Evolutionary conservation across 2,329 filamentous ascomycete species (phyloP), one percentile per base, ranked within the genome.

Genomic region (Fusarium dlaminii): DNA sequence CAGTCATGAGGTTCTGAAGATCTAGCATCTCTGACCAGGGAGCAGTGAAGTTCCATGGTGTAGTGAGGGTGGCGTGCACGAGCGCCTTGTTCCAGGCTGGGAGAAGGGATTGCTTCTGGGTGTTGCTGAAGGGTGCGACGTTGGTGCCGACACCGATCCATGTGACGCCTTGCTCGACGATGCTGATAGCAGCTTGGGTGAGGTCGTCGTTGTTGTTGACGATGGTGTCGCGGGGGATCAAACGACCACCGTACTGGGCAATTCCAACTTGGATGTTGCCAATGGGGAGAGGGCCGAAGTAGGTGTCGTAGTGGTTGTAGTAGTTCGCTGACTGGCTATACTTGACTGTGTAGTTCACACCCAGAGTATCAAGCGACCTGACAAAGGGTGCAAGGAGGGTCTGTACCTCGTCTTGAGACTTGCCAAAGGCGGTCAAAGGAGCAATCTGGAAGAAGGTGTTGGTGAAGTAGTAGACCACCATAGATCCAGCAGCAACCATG

Each of bases 401-500:
- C 24, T 51, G 39, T 17, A 51, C 56, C 27, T 58, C 30, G 0
- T 29, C 24, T 9, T 51, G 56, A 18, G 42, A 51, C 32, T 58
- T 51, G 32, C 32, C 22, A 1, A 36, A 58, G 4, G 56, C 56
- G 0, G 56, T 58, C 40, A 81, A 82, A 0, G 85, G 88, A 17
- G 88, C 72, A 7, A 84, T 83, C 10, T 81, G 80, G 45, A 89
- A 82, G 10, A 77, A 63, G 68, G 89, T 86, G 63, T 79, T 68
- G 29, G 62, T 78, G 15, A 75, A 56, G 5, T 70, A 75, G 78
- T 84, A 88, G n/a, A 86, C 80, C 34, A 82, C 79, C 80, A 85
- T 87, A 37, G 82, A 82, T 12, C 88, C 88, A 1, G 82, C 80
- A 62, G 89, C 87, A 15, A 87, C 81, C 45, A 89, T 80, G 14